phyloP scores from a whole-genome alignment of 768 basidiomycete genomes.

The Sporobolomyces pararoseus region DNA sequence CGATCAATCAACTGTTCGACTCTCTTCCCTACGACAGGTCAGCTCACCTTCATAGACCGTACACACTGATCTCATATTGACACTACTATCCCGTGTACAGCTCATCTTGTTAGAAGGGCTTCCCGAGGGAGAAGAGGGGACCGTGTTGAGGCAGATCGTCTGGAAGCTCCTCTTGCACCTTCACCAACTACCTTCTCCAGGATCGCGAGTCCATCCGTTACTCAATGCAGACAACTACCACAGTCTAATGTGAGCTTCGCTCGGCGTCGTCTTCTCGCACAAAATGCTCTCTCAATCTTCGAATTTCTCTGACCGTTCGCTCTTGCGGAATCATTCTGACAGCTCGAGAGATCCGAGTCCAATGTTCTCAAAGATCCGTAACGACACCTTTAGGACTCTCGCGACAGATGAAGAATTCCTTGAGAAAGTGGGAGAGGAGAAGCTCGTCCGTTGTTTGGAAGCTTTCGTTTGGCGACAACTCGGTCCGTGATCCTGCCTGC shows the following conservation, averaged over 20 bases:
- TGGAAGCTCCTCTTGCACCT: slow-evolving; percentile 92
- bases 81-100: background rate
- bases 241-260: slow-evolving; percentile 13
- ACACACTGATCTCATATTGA: background rate
- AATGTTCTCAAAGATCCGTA: slow-evolving; percentile 86
- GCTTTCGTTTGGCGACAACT: slow-evolving; percentile 96
- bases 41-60: background rate
- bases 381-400: slow-evolving; percentile 92
- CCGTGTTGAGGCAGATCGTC: slow-evolving; percentile 66
- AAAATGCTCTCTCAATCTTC: no score
- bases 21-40: slow-evolving; percentile 27
- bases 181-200: slow-evolving; percentile 65
- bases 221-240: slow-evolving; percentile 28
- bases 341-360: slow-evolving; percentile 60
- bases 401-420: slow-evolving; percentile 95
- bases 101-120: slow-evolving; percentile 25
- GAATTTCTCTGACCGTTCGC: background rate
- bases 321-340: background rate
- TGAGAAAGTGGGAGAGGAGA: slow-evolving; percentile 91
- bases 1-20: background rate
- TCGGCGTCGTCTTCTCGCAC: no score
- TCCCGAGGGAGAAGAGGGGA: slow-evolving; percentile 46
- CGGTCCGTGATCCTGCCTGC: no score
- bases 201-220: slow-evolving; percentile 15
- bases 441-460: slow-evolving; percentile 91